Percentiles rank a stretch among this genome's conserved stretches.
phyloP scores from a whole-genome alignment of 495 filamentous ascomycete genomes.

The Aspergillus indologenus region DNA sequence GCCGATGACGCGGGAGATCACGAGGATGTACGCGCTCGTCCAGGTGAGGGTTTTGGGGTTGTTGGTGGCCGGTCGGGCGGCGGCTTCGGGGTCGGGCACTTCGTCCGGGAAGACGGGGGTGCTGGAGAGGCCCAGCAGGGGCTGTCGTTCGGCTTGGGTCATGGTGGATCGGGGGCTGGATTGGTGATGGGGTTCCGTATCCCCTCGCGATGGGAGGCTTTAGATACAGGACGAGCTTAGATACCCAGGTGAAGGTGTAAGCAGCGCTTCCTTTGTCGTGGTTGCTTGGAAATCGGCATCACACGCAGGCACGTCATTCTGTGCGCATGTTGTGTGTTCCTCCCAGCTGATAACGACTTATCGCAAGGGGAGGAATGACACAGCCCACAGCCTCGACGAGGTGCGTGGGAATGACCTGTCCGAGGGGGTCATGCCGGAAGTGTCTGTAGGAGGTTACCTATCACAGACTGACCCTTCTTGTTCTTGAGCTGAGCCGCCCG shows the following conservation, averaged over 20 bases:
- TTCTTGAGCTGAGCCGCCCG: too few relatives aligned
- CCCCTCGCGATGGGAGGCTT: not conserved
- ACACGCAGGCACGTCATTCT: slow-evolving; percentile 32
- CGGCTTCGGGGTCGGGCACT: not conserved
- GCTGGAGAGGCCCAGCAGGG: slow-evolving; percentile 19
- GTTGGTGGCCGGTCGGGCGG: slow-evolving; percentile 2
- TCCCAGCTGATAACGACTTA: slow-evolving; percentile 5
- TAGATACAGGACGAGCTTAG: not conserved
- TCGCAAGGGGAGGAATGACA: not conserved
- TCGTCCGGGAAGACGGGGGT: not conserved
- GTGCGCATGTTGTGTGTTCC: slow-evolving; percentile 26
- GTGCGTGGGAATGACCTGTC: not conserved
- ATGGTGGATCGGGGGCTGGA: slow-evolving; percentile 8
- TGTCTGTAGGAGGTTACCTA: not conserved
- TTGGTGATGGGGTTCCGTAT: not conserved
- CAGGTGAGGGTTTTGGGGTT: slow-evolving; percentile 47
- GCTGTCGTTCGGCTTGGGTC: slow-evolving; percentile 26
- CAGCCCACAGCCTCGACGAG: not conserved
- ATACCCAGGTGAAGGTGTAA: too few relatives aligned
- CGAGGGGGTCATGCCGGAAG: not conserved
- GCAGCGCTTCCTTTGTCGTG: not conserved
- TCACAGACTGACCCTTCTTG: too few relatives aligned
- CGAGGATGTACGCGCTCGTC: slow-evolving; percentile 70
- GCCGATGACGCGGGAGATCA: slow-evolving; percentile 72
- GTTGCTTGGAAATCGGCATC: slow-evolving; percentile 31